Percentiles rank a stretch among this genome's conserved stretches.
phyloP scores from a whole-genome alignment of 352 stramenopile species.

The Pseudoperonospora humuli region DNA sequence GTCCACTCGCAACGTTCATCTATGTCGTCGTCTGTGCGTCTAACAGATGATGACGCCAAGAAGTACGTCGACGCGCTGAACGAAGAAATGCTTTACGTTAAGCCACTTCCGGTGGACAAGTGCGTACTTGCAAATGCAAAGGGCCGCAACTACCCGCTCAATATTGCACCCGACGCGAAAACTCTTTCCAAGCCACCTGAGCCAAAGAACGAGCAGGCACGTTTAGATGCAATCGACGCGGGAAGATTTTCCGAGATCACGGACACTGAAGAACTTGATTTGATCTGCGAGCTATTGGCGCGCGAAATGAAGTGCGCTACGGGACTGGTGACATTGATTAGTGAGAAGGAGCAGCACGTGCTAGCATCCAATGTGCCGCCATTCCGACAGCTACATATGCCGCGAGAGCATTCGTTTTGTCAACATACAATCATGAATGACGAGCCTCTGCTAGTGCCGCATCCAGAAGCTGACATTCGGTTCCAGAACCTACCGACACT shows the following conservation, averaged over 20 bases:
- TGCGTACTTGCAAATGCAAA: slow-evolving; percentile 27
- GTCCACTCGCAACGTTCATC: slow-evolving; percentile 6
- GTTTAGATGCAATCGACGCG: slow-evolving; percentile 34
- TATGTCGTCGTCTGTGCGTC: slow-evolving; percentile 10
- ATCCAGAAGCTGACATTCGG: slow-evolving; percentile 57
- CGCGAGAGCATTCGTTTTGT: slow-evolving; percentile 56
- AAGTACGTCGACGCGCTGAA: slow-evolving; percentile 24
- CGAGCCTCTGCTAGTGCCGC: slow-evolving; percentile 46
- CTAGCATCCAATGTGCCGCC: slow-evolving; percentile 27
- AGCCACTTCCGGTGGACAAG: slow-evolving; percentile 23
- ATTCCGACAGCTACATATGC: slow-evolving; percentile 32
- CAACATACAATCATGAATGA: slow-evolving; percentile 60
- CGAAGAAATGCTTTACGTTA: slow-evolving; percentile 22
- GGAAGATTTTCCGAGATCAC: slow-evolving; percentile 30
- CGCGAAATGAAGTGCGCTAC: slow-evolving; percentile 47
- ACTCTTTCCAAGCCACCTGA: slow-evolving; percentile 24
- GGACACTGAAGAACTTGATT: slow-evolving; percentile 47
- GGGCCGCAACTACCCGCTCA: slow-evolving; percentile 37
- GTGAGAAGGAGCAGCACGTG: slow-evolving; percentile 38
- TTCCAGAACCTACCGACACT: slow-evolving; percentile 39
- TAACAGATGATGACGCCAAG: slow-evolving; percentile 24
- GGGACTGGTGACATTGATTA: slow-evolving; percentile 51
- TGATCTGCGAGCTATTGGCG: slow-evolving; percentile 53
- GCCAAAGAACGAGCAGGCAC: slow-evolving; percentile 30
- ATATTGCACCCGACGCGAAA: slow-evolving; percentile 13